Evolutionary conservation across 768 basidiomycete species (phyloP), one percentile per base, ranked within the genome.

Genomic region (Podaxis mareebaensis): DNA sequence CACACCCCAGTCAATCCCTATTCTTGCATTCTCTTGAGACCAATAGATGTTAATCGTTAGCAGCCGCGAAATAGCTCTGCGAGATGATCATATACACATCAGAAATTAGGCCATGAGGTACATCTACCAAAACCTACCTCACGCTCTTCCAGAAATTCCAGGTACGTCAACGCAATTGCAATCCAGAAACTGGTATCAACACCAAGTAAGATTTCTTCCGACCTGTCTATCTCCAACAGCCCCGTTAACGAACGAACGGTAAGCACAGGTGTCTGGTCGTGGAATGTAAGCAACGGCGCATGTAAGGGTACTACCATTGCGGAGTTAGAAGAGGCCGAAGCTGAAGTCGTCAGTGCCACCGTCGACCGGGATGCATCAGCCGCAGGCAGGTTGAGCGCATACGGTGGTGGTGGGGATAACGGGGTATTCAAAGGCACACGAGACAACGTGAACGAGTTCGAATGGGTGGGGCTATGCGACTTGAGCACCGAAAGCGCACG

Each of bases 171-270:
- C 0, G 87, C 87, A 44, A 91, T 77, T 0, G 90, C 84, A 51
- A 94, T 80, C 87, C 91, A 93, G 70, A 93, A 93, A 58, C 86
- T 86, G 28, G 83, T 82, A 53, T 92, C 89, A 30, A 94, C 84
- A 13, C 91, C 92, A 24, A 92, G 69, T 33, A 80, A 73, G 17
- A 76, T 73, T 58, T 85, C 85, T 63, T 89, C 83, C 3, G 77
- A 74, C 56, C 77, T 73, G 40, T 92, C 83, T 40, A 93, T 73
- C 70, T 90, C 89, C 42, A 93, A 74, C 38, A 85, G 58, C 4
- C 92, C 91, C 0, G 81, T 85, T 6, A 83, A 74, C 0, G 86
- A 84, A 2, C 80, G 75, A 17, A 88, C 79, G 0, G 84, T 85
- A 62, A 87, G 77, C 4, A 90, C 73, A 0, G 91, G 88, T 2